Base-by-base conservation (phyloP, 2,329 filamentous ascomycete genomes). In the Penicillium sp. region DNA sequence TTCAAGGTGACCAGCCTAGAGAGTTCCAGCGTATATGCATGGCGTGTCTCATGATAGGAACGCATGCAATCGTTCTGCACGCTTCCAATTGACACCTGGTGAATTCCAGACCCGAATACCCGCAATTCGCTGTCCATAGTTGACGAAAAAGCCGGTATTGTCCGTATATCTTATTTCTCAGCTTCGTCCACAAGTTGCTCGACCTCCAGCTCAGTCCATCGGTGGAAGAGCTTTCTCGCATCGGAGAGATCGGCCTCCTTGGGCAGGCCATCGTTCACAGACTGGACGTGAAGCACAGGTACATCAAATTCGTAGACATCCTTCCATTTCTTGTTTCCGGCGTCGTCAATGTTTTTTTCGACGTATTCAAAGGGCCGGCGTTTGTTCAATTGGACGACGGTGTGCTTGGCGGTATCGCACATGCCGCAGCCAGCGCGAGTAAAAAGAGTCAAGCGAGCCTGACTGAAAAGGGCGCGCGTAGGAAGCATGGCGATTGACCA, bases 241-340 rank as follows among this genome's bases (percentile, higher is more conserved):
- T 84, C 81, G 69, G 82, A 82, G 15, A 83, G 70, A 52, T 80
- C 81, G 2, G 75, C 72, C 32, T 73, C 64, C 8, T 69, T 67
- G 0, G 73, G 72, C 7, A 75, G 75, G 45, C 75, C 70, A 23
- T 68, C 58, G 42, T 66, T 53, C 52, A 63, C 71, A 63, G 64
- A 78, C 31, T 76, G 79, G 37, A 84, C 72, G 61, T 85, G 82
- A 27, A 85, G 72, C 53, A 85, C 82, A 0, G 82, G 82, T 3
- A 81, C 81, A 59, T 85, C 82, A 52, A 83, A 83, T 42, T 84
- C 81, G 58, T 85, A 85, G 13, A 81, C 66, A 49, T 75, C 69
- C 58, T 77, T 83, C 82, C 82, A 85, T 43, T 73, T 67, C 53
- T 78, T 71, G 44, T 83, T 76, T 3, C 67, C 72, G 0, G 72